phyloP scores from a whole-genome alignment of 2,329 filamentous ascomycete species.

The Botryotinia calthae region DNA sequence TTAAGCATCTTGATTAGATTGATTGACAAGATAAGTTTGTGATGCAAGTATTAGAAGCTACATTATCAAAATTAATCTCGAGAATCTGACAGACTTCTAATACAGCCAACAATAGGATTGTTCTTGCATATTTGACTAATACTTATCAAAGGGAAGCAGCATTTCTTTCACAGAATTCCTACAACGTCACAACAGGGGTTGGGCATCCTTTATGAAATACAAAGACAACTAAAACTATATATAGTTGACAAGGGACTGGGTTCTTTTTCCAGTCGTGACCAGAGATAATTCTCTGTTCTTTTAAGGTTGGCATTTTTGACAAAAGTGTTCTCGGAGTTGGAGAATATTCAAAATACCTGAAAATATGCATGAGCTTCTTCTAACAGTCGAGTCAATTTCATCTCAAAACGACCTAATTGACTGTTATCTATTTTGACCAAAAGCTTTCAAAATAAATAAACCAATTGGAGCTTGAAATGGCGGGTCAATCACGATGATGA shows the following conservation, averaged over 20 bases:
- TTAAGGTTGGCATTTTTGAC: neutral
- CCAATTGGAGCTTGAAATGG: neutral
- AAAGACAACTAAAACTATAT: neutral
- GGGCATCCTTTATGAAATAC: neutral
- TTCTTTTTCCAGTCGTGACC: neutral
- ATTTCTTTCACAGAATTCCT: neutral
- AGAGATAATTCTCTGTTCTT: neutral
- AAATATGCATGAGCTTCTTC: fast-evolving
- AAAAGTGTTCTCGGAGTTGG: neutral
- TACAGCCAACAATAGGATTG: neutral
- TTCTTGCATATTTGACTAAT: neutral
- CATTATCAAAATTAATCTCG: too few relatives aligned
- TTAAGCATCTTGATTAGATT: neutral
- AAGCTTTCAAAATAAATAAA: neutral
- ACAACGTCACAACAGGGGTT: neutral
- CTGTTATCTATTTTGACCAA: neutral
- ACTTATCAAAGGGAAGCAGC: neutral
- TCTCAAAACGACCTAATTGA: neutral
- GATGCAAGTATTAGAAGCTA: too few relatives aligned
- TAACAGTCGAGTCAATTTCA: neutral
- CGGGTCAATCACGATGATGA: neutral
- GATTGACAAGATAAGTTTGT: neutral
- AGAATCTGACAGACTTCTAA: neutral
- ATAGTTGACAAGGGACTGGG: neutral
- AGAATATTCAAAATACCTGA: neutral